These are phyloP conservation scores for Russula abietina DNA, from an alignment of 768 basidiomycete species.

Conservation along the genomic window DNA sequence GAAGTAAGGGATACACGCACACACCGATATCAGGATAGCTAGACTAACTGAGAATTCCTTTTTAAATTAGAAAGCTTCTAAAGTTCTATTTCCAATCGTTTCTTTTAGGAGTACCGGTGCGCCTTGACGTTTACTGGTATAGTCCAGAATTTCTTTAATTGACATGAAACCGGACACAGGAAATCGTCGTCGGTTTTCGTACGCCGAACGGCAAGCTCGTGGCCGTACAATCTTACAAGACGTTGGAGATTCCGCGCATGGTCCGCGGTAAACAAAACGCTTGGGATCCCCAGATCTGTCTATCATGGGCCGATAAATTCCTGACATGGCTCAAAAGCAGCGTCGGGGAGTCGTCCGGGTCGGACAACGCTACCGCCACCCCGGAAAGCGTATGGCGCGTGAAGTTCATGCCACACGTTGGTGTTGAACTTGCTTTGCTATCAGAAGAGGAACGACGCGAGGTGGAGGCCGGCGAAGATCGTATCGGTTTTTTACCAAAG, in stretches of 20 bases:
- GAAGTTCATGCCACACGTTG: constrained; percentile 52
- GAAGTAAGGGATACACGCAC: constrained; percentile 53
- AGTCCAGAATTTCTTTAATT: background rate
- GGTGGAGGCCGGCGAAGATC: constrained; percentile 59
- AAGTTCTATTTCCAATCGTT: constrained; percentile 92
- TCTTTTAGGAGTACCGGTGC: constrained; percentile 81
- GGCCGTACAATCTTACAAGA: constrained; percentile 67
- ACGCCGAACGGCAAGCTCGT: constrained; percentile 65
- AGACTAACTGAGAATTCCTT: background rate
- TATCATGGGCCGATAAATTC: constrained; percentile 67
- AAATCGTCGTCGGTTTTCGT: constrained; percentile 84
- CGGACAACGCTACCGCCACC: background rate
- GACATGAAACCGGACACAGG: constrained; percentile 40
- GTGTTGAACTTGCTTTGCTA: constrained; percentile 47
- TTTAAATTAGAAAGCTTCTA: constrained; percentile 68
- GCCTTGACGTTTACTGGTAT: background rate
- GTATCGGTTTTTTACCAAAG: constrained; percentile 72
- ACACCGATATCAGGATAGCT: background rate
- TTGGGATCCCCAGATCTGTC: constrained; percentile 73
- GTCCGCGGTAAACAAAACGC: constrained; percentile 66
- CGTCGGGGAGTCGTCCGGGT: background rate
- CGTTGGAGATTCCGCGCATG: constrained; percentile 69
- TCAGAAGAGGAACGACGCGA: constrained; percentile 47
- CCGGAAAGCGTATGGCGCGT: constrained; percentile 59
- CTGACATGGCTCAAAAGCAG: constrained; percentile 44